A percentile compares a stretch with the other conserved stretches of the same genome.
Evolutionary conservation across 345 rosid genomes (phyloP).

Genomic region (Acer yangbiense): DNA sequence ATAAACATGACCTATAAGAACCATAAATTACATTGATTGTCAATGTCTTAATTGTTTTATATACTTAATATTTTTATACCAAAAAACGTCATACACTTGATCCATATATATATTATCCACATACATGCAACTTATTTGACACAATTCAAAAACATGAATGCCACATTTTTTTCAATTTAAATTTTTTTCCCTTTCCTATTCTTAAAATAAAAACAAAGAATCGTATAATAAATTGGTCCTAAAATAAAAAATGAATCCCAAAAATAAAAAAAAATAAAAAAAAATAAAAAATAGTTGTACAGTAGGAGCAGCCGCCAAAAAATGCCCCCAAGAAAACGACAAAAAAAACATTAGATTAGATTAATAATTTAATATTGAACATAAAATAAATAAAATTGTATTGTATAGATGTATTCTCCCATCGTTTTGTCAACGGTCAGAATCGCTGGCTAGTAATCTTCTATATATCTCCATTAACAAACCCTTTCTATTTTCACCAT

Average conservation of each 20-base stretch:
- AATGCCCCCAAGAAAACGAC: not conserved
- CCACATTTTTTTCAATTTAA: not conserved
- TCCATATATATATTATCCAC: too few relatives aligned
- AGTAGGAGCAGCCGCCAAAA: not conserved
- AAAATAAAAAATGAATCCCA: not conserved
- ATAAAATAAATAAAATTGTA: too few relatives aligned
- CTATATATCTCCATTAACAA: not conserved
- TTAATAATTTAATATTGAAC: too few relatives aligned
- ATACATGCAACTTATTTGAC: too few relatives aligned
- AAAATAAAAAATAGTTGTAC: not conserved
- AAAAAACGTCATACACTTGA: too few relatives aligned
- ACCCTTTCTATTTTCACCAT: not conserved
- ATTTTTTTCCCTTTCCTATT: not conserved
- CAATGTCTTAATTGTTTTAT: too few relatives aligned
- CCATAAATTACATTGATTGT: too few relatives aligned
- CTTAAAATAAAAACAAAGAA: not conserved
- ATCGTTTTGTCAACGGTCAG: slow-evolving; percentile 68
- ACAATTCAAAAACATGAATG: too few relatives aligned
- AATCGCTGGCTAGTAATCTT: slow-evolving; percentile 46
- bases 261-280: not conserved
- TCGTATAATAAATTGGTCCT: not conserved
- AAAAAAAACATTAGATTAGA: not conserved
- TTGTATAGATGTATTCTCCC: too few relatives aligned
- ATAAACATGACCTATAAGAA: too few relatives aligned
- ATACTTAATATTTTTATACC: too few relatives aligned